Evolutionary conservation across 768 basidiomycete species (phyloP), one percentile per base, ranked within the genome.

Genomic region (Coprinopsis strossmayeri): DNA sequence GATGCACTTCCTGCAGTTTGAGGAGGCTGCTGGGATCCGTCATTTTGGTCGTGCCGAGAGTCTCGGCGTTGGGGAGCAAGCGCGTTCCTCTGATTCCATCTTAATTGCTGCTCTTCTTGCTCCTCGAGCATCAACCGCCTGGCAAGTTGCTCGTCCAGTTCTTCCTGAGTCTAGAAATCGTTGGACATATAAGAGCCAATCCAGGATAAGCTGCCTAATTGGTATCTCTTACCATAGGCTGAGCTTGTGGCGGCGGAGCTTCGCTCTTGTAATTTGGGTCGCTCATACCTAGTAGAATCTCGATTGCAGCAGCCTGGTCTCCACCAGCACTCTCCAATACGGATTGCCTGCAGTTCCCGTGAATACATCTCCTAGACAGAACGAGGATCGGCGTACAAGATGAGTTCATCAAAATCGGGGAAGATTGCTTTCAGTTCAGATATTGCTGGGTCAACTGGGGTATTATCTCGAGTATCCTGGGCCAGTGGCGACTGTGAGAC

Each of bases 81-180:
- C 35, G 34, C 60, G 55, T 62, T 64, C 55, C 24, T 64, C 20
- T 54, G 59, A 5, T 64, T 45, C 64, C 66, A 71, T 44, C 64
- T 63, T 24, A 62, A 62, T 23, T 71, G 66, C 3, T 70, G 65
- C 44, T 66, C 58, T 20, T 72, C 66, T 55, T 76, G 68, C 18
- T 80, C 84, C 56, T 91, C 82, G 13, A 87, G 66, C 58, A 81
- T 69, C 44, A 92, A 70, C 47, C 78, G 75, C 4, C 87, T 76
- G 1, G 90, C 90, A 44, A 90, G 72, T 56, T 87, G 79, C 59
- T 88, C 90, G 57, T 92, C 90, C 1, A 90, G 70, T 2, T 87
- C 82, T 34, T 80, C 77, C 54, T 89, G 85, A 2, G 80, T 64
- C 68, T 76, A 55, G 10, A n/a, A 11, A 45, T 27, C 43, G 11